These are phyloP conservation scores for Vitis riparia DNA, from an alignment of 164 flowering plant species.

Conservation along the genomic window DNA sequence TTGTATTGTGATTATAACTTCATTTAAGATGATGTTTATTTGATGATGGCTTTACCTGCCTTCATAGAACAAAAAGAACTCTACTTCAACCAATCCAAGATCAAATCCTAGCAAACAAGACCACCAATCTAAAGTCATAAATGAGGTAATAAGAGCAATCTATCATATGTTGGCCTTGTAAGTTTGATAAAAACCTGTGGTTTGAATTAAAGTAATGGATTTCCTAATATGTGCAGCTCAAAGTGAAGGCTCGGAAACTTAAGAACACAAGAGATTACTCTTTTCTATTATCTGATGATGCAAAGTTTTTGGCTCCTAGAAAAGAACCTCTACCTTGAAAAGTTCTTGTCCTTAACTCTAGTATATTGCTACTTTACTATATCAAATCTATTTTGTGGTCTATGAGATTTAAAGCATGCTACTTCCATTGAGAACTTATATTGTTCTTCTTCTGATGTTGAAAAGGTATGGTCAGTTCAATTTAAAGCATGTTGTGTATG, in stretches of 20 bases:
- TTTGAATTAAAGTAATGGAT: conserved; percentile 1
- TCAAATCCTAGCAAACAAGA: conserved; percentile 24
- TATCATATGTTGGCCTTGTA: neutral
- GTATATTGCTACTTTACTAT: conserved; percentile 34
- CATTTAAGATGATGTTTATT: neutral
- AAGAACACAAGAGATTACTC: conserved; percentile 87
- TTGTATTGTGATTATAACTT: neutral
- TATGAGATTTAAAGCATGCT: conserved; percentile 23
- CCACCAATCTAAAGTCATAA: conserved; percentile 30
- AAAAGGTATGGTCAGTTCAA: conserved; percentile 65
- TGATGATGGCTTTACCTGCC: conserved; percentile 1
- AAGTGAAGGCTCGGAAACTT: conserved; percentile 58
- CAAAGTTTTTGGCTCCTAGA: conserved; percentile 55
- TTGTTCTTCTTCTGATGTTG: conserved; percentile 66
- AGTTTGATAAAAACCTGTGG: too few species aligned
- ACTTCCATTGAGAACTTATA: conserved; percentile 56
- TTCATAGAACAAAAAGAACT: conserved; percentile 44
- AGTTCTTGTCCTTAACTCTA: conserved; percentile 45
- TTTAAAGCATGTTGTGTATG: neutral
- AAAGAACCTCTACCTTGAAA: conserved; percentile 43
- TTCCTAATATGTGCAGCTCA: conserved; percentile 29
- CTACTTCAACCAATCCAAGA: conserved; percentile 27
- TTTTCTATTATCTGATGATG: conserved; percentile 82
- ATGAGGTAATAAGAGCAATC: conserved; percentile 38
- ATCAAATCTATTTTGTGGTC: conserved; percentile 10